These are phyloP conservation scores for Epichloe typhina DNA, from an alignment of 2,329 filamentous ascomycete species.

Conservation along the genomic window DNA sequence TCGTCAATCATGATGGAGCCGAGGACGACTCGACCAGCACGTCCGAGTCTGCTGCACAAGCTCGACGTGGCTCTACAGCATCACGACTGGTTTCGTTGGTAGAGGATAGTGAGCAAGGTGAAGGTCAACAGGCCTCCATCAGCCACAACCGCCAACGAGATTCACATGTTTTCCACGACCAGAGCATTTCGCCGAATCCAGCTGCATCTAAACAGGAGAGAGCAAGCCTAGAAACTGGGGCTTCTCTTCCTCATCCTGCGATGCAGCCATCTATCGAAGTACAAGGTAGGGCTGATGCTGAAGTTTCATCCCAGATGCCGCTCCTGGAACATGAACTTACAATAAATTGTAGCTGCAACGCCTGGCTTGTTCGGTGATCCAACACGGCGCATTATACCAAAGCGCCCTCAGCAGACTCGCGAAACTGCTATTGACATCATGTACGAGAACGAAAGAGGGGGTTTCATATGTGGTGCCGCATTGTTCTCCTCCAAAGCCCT, in stretches of 20 bases:
- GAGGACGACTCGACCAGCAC: conserved; percentile 11
- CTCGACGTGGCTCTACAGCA: conserved; percentile 4
- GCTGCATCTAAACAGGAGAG: conserved; percentile 2
- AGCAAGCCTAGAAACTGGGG: background rate
- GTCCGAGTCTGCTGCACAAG: background rate
- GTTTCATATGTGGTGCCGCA: conserved; percentile 76
- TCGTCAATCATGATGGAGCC: conserved; percentile 42
- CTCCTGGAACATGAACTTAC: background rate
- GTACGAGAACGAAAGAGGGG: conserved; percentile 90
- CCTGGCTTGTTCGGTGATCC: conserved; percentile 12
- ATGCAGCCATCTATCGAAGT: conserved; percentile 21
- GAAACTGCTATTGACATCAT: conserved; percentile 66
- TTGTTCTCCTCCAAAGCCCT: conserved; percentile 82
- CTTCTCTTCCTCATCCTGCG: conserved; percentile 9
- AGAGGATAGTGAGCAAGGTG: background rate
- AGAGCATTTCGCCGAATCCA: background rate
- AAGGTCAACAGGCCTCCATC: background rate
- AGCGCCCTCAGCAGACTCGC: conserved; percentile 23
- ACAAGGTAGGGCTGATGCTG: conserved; percentile 12
- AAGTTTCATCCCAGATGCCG: background rate
- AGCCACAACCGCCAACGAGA: background rate
- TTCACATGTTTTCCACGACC: background rate
- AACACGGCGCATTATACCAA: conserved; percentile 22
- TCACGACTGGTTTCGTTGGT: conserved; percentile 7
- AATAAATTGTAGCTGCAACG: conserved; percentile 15